Conservation (phyloP, 768 basidiomycete genomes). For the Hebeloma cylindrosporum region DNA sequence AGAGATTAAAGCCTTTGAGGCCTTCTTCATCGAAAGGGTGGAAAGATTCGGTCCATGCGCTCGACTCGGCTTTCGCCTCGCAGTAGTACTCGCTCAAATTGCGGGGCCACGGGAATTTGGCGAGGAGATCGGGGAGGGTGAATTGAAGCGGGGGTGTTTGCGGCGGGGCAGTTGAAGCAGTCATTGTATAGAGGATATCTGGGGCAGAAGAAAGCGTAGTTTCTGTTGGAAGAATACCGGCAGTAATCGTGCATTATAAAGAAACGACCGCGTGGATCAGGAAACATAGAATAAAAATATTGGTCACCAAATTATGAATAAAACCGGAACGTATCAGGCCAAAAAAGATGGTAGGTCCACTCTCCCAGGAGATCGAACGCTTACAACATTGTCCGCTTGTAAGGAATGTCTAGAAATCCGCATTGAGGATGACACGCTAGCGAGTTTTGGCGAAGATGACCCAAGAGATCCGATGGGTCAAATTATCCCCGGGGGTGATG, state of each 20-base stretch:
- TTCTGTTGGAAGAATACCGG: no score
- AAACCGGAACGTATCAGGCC: no score
- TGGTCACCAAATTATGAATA: no score
- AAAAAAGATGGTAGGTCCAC: no score
- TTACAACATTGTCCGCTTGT: not conserved
- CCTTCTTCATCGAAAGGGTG: conserved; percentile 24
- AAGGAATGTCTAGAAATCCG: conserved; percentile 2
- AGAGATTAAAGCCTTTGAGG: conserved; percentile 23
- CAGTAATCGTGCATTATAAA: no score
- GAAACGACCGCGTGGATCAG: no score
- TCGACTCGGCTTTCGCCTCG: conserved; percentile 23
- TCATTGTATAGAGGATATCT: not conserved
- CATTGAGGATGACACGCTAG: conserved; percentile 5
- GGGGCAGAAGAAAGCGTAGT: not conserved
- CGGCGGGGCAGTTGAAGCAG: not conserved
- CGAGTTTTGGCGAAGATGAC: conserved; percentile 7
- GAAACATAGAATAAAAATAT: no score
- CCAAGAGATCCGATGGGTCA: conserved; percentile 4
- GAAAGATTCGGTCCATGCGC: conserved; percentile 24
- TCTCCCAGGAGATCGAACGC: not conserved
- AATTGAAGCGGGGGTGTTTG: conserved; percentile 7
- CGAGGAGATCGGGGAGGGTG: conserved; percentile 29
- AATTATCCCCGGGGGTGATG: conserved; percentile 5
- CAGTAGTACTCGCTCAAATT: conserved; percentile 39
- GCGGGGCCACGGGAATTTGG: conserved; percentile 45